A percentile compares a stretch with the other conserved stretches of the same genome.
Conservation (phyloP, 2,329 filamentous ascomycete species). For the Gaeumannomyces tritici region DNA sequence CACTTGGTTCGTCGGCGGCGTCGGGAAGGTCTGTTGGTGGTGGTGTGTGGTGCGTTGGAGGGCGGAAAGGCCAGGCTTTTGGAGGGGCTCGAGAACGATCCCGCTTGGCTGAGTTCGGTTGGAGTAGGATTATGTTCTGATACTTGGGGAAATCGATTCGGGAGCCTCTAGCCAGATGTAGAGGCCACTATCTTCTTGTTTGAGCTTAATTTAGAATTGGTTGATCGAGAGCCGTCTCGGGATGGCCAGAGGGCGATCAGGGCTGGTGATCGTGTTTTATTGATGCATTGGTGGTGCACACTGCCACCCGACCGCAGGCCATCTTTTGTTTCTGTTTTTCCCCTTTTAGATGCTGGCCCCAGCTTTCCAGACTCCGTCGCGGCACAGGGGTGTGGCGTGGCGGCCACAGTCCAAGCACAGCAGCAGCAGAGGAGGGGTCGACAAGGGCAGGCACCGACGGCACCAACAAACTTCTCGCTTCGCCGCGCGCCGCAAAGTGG, state of each 20-base stretch:
- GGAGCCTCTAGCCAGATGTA: background rate
- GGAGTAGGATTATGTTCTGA: background rate
- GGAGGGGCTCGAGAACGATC: background rate
- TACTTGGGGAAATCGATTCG: background rate
- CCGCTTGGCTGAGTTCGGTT: background rate
- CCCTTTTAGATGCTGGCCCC: background rate
- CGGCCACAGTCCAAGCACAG: too few relatives aligned
- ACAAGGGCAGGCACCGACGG: background rate
- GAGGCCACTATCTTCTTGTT: background rate
- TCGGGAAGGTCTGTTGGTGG: too few relatives aligned
- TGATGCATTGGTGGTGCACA: background rate
- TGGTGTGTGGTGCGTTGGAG: too few relatives aligned
- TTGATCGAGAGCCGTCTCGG: background rate
- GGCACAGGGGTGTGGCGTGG: background rate
- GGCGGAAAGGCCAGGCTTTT: background rate
- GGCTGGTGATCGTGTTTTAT: background rate
- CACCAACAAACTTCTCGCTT: background rate
- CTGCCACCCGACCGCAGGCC: background rate
- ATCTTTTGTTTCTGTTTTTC: background rate
- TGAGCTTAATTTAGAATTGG: background rate
- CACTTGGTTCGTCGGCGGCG: background rate
- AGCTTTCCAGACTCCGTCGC: background rate
- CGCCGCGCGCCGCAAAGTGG: background rate
- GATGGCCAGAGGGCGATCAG: background rate
- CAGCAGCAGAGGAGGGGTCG: too few relatives aligned